Evolutionary conservation across 2,329 filamentous ascomycete species (phyloP).

Genomic region (Trichophyton schoenleinii): DNA sequence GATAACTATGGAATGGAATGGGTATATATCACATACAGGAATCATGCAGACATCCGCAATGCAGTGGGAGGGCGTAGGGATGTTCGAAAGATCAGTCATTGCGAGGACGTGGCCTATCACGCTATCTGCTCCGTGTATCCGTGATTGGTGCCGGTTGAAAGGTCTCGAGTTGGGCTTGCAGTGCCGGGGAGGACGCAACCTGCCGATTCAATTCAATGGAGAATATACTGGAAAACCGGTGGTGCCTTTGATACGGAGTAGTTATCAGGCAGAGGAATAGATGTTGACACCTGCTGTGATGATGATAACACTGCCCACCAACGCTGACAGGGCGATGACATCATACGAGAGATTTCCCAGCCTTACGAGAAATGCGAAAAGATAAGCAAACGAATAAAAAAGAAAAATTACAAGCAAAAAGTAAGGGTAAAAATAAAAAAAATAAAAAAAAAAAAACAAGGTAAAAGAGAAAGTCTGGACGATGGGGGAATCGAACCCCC

Average conservation of each 20-base stretch:
- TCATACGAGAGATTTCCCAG: not conserved
- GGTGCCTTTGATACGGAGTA: not conserved
- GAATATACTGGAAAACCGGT: not conserved
- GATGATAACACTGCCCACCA: too few species aligned
- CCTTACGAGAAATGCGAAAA: too few species aligned
- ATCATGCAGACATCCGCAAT: conserved; percentile 88
- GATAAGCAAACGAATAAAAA: not conserved
- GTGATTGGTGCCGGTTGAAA: not conserved
- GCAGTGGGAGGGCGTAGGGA: conserved; percentile 57
- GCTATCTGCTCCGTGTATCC: not conserved
- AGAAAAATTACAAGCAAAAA: not conserved
- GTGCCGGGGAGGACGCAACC: not conserved
- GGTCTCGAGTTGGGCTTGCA: not conserved
- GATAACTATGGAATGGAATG: not conserved
- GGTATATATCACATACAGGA: conserved; percentile 43
- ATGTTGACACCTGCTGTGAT: not conserved
- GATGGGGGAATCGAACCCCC: conserved; percentile 5
- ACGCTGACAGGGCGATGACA: not conserved
- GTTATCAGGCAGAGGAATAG: not conserved
- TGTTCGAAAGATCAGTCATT: conserved; percentile 7
- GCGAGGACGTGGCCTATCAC: not conserved
- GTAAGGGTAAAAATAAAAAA: not conserved
- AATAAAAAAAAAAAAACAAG: not conserved
- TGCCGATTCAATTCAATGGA: not conserved
- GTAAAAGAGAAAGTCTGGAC: not conserved